Evolutionary conservation across 768 basidiomycete genomes (phyloP).

Genomic region (Cystofilobasidium capitatum): DNA sequence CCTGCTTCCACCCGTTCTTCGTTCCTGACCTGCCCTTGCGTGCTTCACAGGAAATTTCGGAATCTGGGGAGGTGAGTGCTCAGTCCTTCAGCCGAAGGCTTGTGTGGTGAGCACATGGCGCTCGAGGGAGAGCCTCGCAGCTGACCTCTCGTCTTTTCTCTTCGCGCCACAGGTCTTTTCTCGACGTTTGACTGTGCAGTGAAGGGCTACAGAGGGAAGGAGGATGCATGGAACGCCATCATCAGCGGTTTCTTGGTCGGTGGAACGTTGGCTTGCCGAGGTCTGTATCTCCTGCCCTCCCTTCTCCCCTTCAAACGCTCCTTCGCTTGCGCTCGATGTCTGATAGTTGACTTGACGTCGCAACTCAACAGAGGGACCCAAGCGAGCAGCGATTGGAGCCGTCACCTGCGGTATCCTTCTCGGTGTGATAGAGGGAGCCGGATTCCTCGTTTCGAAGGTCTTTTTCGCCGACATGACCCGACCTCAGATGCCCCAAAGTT

Average conservation of each 20-base stretch:
- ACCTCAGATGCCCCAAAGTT: constrained; percentile 26
- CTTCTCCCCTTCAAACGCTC: neutral
- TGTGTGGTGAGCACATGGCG: neutral
- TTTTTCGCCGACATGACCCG: constrained; percentile 16
- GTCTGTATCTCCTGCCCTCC: constrained; percentile 48
- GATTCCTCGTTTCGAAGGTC: neutral
- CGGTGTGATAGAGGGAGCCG: constrained; percentile 46
- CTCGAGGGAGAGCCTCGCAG: neutral
- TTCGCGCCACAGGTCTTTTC: constrained; percentile 52
- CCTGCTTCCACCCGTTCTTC: too few relatives aligned
- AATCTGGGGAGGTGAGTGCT: constrained; percentile 53
- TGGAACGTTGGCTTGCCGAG: constrained; percentile 84
- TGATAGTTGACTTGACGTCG: neutral
- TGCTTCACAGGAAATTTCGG: constrained; percentile 33
- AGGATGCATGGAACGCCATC: constrained; percentile 98
- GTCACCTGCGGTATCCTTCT: constrained; percentile 91
- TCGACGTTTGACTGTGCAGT: constrained; percentile 97
- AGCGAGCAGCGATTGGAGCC: constrained; percentile 80
- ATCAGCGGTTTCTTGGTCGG: constrained; percentile 98
- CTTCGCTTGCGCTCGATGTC: neutral
- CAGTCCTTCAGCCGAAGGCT: neutral
- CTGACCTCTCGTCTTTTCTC: neutral
- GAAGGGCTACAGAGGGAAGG: constrained; percentile 92
- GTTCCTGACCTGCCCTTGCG: neutral
- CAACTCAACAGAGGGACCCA: constrained; percentile 65